Conservation (phyloP, 495 filamentous ascomycete genomes). For the Penicillium pulvis region DNA sequence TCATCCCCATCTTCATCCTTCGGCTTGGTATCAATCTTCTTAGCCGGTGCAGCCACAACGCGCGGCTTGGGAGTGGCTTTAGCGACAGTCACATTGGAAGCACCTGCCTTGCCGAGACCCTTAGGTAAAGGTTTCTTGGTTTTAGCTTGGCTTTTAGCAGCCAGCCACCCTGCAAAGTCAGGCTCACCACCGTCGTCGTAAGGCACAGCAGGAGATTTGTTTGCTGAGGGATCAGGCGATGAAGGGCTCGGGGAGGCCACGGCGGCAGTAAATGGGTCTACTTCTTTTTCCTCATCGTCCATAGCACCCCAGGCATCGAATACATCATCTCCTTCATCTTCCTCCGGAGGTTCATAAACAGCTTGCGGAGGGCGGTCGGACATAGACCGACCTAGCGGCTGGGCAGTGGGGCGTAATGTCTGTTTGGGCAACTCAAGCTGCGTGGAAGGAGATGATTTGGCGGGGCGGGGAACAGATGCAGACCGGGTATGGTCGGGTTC, state of each 20-base stretch:
- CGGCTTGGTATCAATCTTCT: conserved; percentile 53
- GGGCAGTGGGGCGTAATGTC: conserved; percentile 39
- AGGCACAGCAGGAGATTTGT: conserved; percentile 42
- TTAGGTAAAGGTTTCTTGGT: conserved; percentile 72
- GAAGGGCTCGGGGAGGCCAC: conserved; percentile 37
- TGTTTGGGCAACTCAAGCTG: conserved; percentile 40
- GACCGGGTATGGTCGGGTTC: conserved; percentile 42
- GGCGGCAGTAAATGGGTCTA: conserved; percentile 50
- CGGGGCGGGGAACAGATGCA: conserved; percentile 47
- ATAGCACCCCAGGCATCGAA: conserved; percentile 74
- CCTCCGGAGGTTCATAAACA: conserved; percentile 39
- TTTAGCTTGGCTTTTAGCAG: conserved; percentile 78
- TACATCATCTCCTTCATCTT: conserved; percentile 57
- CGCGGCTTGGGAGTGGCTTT: conserved; percentile 46
- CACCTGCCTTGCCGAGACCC: conserved; percentile 62
- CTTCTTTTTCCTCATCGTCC: conserved; percentile 57
- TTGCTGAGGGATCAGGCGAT: conserved; percentile 32
- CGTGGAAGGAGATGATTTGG: conserved; percentile 54
- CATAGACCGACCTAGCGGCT: conserved; percentile 42
- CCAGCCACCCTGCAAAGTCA: conserved; percentile 92
- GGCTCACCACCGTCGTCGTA: conserved; percentile 86
- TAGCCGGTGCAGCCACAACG: conserved; percentile 34
- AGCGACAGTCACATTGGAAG: conserved; percentile 31
- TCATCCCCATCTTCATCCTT: conserved; percentile 52
- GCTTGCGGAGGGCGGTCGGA: conserved; percentile 46